A percentile compares a stretch with the other conserved stretches of the same genome.
These are phyloP conservation scores for Aquilaria malaccensis DNA, from an alignment of 345 rosid genomes.

Conservation along the genomic window DNA sequence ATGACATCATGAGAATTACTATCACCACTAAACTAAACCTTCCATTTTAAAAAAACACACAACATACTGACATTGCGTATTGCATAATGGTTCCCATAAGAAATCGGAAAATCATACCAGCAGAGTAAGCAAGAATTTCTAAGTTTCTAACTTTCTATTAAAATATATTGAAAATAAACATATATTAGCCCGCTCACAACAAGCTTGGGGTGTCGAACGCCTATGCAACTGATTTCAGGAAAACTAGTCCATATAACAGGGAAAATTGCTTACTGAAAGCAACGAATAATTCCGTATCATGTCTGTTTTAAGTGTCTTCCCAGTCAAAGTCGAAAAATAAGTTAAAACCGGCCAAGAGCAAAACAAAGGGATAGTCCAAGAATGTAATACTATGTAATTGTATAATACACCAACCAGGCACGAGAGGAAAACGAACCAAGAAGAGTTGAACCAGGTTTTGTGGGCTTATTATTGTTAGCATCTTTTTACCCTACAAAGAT, in stretches of 20 bases:
- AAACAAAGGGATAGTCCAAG: background rate
- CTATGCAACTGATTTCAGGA: no score
- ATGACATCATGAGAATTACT: background rate
- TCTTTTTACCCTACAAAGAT: background rate
- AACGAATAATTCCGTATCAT: no score
- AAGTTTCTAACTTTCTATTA: background rate
- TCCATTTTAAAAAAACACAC: slow-evolving; percentile 7
- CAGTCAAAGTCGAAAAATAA: no score
- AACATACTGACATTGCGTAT: background rate
- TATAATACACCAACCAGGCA: background rate
- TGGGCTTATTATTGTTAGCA: background rate
- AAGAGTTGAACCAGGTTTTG: background rate
- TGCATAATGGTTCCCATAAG: no score
- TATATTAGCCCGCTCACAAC: no score
- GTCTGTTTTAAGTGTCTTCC: no score
- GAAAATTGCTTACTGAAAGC: no score
- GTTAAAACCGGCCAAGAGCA: background rate
- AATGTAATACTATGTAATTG: background rate
- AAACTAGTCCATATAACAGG: no score
- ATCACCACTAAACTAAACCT: background rate
- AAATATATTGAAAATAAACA: no score
- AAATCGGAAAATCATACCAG: background rate
- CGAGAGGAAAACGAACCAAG: no score
- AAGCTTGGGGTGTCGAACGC: no score
- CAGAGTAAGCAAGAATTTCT: background rate